These are phyloP conservation scores for Cyclotella cryptica DNA, from an alignment of 108 stramenopile species.

Conservation along the genomic window DNA sequence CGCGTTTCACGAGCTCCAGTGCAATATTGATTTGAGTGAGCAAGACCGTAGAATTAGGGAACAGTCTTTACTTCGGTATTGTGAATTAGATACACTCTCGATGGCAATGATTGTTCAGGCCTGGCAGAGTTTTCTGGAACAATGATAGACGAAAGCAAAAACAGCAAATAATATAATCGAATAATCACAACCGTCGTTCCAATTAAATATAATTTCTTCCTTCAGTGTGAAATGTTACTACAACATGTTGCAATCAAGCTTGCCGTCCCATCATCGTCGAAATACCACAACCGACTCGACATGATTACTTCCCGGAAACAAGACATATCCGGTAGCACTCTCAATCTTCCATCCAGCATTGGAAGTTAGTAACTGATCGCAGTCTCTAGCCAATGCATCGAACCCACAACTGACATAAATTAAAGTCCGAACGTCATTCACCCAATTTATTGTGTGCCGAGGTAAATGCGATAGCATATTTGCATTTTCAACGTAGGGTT, in stretches of 20 bases:
- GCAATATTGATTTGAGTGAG: conserved; percentile 19
- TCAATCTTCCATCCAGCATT: conserved; percentile 87
- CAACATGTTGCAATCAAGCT: conserved; percentile 60
- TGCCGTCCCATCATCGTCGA: conserved; percentile 42
- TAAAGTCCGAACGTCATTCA: conserved; percentile 79
- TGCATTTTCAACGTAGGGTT: conserved; percentile 69
- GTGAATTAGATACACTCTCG: conserved; percentile 63
- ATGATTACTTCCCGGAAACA: conserved; percentile 97
- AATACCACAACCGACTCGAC: conserved; percentile 96
- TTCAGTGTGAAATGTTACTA: conserved; percentile 61
- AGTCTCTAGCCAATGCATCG: conserved; percentile 95
- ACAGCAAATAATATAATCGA: neutral
- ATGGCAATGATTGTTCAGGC: conserved; percentile 68
- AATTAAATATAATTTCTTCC: conserved; percentile 34
- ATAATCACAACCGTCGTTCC: neutral
- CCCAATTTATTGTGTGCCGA: conserved; percentile 72
- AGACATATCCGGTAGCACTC: conserved; percentile 92
- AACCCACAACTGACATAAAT: conserved; percentile 98
- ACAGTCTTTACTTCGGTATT: conserved; percentile 57
- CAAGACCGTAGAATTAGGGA: conserved; percentile 23
- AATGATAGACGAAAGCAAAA: neutral
- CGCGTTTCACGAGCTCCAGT: conserved; percentile 49
- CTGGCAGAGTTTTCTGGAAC: conserved; percentile 52
- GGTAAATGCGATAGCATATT: conserved; percentile 54
- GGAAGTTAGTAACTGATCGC: conserved; percentile 68